phyloP scores from a whole-genome alignment of 345 rosid genomes.

The Isatis tinctoria region DNA sequence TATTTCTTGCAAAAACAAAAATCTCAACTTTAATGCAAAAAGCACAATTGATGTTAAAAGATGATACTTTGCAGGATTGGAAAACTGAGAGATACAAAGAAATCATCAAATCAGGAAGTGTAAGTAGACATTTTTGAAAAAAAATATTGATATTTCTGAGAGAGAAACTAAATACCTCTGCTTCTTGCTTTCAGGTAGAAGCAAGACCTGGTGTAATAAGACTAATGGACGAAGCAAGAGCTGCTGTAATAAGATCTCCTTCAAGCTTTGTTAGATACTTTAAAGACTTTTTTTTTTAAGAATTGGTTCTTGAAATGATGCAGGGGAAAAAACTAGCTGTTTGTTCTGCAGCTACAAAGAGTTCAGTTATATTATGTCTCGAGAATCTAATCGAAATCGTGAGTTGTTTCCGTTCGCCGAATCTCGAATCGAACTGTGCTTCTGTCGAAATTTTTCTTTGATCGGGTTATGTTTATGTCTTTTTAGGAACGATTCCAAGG shows the following conservation, averaged over 20 bases:
- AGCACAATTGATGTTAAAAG: background rate
- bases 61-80: slow-evolving; percentile 62
- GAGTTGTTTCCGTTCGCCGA: slow-evolving; percentile 11
- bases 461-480: slow-evolving; percentile 2
- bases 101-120: slow-evolving; percentile 90
- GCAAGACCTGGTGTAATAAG: slow-evolving; percentile 90
- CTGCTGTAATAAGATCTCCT: slow-evolving; percentile 56
- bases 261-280: background rate
- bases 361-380: slow-evolving; percentile 88
- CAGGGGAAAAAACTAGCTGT: slow-evolving; percentile 83
- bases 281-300: background rate
- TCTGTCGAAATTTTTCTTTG: background rate
- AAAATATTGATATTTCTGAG: background rate
- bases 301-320: slow-evolving; percentile 6
- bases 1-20: background rate
- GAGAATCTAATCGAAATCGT: slow-evolving; percentile 84
- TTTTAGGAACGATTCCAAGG: slow-evolving; percentile 73
- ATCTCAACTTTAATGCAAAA: background rate
- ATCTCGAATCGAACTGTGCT: background rate
- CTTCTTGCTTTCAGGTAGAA: slow-evolving; percentile 56
- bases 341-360: slow-evolving; percentile 98
- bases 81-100: slow-evolving; percentile 93
- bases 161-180: background rate
- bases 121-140: slow-evolving; percentile 36
- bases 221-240: slow-evolving; percentile 91